A percentile compares a stretch with the other conserved stretches of the same genome.
Evolutionary conservation across 2,329 filamentous ascomycete species (phyloP).

Genomic region (Calcarisporium arbuscula): DNA sequence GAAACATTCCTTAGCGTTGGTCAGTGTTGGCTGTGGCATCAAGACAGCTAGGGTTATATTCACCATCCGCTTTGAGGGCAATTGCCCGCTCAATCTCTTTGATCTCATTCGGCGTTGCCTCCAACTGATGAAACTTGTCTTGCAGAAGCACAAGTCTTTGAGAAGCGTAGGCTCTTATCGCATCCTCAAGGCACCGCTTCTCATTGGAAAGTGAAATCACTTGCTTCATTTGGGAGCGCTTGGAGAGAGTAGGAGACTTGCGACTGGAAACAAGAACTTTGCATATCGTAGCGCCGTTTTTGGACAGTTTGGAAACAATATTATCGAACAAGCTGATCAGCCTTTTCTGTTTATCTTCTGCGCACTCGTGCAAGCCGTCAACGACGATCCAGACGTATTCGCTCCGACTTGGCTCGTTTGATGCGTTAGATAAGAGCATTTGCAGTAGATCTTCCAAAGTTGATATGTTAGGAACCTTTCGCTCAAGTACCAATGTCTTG

Average conservation of each 20-base stretch:
- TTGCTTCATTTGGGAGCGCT: constrained; percentile 1
- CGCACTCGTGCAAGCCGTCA: constrained; percentile 4
- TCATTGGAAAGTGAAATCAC: constrained; percentile 1
- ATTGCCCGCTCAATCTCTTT: constrained; percentile 7
- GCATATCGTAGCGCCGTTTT: background rate
- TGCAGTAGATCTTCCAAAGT: constrained; percentile 2
- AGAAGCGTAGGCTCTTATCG: constrained; percentile 1
- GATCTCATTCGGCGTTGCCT: constrained; percentile 14
- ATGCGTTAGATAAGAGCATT: background rate
- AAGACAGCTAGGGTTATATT: background rate
- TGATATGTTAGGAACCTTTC: background rate
- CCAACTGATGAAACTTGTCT: background rate
- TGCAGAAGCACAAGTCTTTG: background rate
- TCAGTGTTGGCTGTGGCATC: background rate
- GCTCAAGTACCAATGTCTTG: constrained; percentile 14
- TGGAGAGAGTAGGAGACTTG: background rate
- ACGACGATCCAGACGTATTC: constrained; percentile 1
- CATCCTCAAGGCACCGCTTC: background rate
- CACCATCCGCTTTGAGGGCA: constrained; percentile 20
- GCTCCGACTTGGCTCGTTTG: background rate
- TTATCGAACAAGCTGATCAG: background rate
- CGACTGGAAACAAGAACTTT: constrained; percentile 4
- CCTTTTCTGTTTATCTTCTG: background rate
- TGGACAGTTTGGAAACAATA: background rate
- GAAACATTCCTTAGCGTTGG: constrained; percentile 26